Base-by-base conservation (phyloP, 495 filamentous ascomycete genomes). In the Talaromyces thailandensis region DNA sequence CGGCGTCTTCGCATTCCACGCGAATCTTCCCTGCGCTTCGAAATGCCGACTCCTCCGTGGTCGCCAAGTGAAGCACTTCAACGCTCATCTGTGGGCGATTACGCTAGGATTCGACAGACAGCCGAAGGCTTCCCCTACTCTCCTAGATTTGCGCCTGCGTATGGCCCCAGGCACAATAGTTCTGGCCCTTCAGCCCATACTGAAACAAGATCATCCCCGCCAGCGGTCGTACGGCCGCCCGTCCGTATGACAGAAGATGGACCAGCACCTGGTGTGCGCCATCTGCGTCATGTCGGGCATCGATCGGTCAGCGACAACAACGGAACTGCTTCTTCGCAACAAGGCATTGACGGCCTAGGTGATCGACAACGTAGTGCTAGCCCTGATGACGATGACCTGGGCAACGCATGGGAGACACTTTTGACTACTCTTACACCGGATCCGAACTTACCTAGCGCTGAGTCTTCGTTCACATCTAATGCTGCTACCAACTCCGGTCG, bases 361-460 rank as follows among this genome's bases (percentile, higher is more conserved):
- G 91, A 96, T 71, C 86, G 90, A 43, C 85, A 90, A 61, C 83
- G 91, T 48, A 95, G 91, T 68, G 76, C 89, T 57, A 93, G 89
- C 70, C 89, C 91, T 2, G 88, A 90, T 55, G 83, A 74, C 35
- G 85, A 77, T 16, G 70, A 85, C 52, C 70, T 71, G n/a, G 69
- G 65, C 57, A 80, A 82, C 57, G 78, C 81, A 18, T 96, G 92
- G 92, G 87, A 93, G 55, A 90, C 86, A 9, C 81, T 96, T 64
- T 80, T 90, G 61, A 86, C 82, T 8, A 94, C 90, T 2, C 84
- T 96, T 53, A 84, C 88, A 0, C 91, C 90, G 4, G 92, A 96
- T 71, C 84, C 86, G 8, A 88, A 86, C 56, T 81, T 91, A 8
- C 91, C 91, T 1, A 96, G 90, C 68, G 83, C 83, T 2, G 85